Evolutionary conservation across 495 filamentous ascomycete genomes (phyloP).

Genomic region (Oidiodendron maius): DNA sequence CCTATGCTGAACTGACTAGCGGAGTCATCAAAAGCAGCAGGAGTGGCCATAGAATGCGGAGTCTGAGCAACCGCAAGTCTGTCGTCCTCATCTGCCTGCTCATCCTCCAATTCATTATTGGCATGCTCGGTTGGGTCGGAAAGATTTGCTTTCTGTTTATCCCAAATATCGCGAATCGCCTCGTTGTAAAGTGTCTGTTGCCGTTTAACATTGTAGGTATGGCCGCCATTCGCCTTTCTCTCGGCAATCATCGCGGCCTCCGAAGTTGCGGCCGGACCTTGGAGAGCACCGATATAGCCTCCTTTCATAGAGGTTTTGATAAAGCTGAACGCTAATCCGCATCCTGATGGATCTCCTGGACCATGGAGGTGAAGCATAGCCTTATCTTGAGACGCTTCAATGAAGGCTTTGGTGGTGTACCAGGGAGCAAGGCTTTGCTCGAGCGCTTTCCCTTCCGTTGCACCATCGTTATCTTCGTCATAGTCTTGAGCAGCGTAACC

Average conservation of each 20-base stretch:
- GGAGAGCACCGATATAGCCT: constrained; percentile 84
- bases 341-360: constrained; percentile 90
- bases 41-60: constrained; percentile 22
- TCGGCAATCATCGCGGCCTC: constrained; percentile 53
- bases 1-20: constrained; percentile 80
- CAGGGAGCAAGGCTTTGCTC: constrained; percentile 90
- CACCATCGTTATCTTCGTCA: constrained; percentile 58
- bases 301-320: constrained; percentile 98
- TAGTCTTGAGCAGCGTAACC: constrained; percentile 74
- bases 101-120: constrained; percentile 63
- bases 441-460: constrained; percentile 61
- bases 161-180: constrained; percentile 85
- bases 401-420: constrained; percentile 90
- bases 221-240: constrained; percentile 83
- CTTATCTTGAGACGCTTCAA: constrained; percentile 88
- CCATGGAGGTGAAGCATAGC: constrained; percentile 95
- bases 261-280: constrained; percentile 81
- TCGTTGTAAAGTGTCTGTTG: constrained; percentile 88
- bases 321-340: constrained; percentile 90
- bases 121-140: constrained; percentile 48
- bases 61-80: constrained; percentile 24
- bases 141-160: constrained; percentile 73
- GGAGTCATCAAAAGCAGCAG: constrained; percentile 60
- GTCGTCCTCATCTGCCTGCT: constrained; percentile 48
- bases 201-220: constrained; percentile 92